Evolutionary conservation across 371 early-diverging fungal genomes (phyloP).

Genomic region (Apophysomyces ossiformis): DNA sequence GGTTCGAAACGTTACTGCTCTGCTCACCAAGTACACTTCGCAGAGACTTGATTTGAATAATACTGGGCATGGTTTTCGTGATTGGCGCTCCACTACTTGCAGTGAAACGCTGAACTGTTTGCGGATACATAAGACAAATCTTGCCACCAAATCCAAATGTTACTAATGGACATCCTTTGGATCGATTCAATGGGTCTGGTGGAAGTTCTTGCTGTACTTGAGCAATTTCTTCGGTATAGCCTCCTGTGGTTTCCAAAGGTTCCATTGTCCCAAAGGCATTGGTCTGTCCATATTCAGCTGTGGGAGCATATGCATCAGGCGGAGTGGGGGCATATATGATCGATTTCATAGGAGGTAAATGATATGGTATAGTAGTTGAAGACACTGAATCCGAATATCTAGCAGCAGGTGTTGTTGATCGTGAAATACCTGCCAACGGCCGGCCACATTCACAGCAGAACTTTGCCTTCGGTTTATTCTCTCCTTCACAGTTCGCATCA

Average conservation of each 20-base stretch:
- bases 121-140: slow-evolving; percentile 77
- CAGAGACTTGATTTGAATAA: slow-evolving; percentile 56
- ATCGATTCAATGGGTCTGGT: slow-evolving; percentile 71
- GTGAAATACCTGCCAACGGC: slow-evolving; percentile 50
- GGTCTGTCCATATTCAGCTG: slow-evolving; percentile 7
- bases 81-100: slow-evolving; percentile 46
- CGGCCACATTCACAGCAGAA: slow-evolving; percentile 79
- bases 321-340: background rate
- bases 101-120: slow-evolving; percentile 68
- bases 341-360: background rate
- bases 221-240: slow-evolving; percentile 27
- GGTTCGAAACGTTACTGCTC: slow-evolving; percentile 24
- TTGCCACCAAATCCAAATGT: slow-evolving; percentile 90
- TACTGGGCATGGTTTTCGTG: slow-evolving; percentile 63
- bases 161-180: slow-evolving; percentile 74
- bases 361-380: background rate
- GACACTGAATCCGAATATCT: background rate
- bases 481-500: slow-evolving; percentile 62
- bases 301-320: slow-evolving; percentile 17
- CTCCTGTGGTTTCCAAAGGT: background rate
- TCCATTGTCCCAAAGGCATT: background rate
- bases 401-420: slow-evolving; percentile 48
- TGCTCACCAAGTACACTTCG: slow-evolving; percentile 37
- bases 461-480: slow-evolving; percentile 68
- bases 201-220: slow-evolving; percentile 27